Percentiles rank a stretch among this genome's conserved stretches.
Evolutionary conservation across 2,329 filamentous ascomycete species (phyloP).

Genomic region (Nemania sp.): DNA sequence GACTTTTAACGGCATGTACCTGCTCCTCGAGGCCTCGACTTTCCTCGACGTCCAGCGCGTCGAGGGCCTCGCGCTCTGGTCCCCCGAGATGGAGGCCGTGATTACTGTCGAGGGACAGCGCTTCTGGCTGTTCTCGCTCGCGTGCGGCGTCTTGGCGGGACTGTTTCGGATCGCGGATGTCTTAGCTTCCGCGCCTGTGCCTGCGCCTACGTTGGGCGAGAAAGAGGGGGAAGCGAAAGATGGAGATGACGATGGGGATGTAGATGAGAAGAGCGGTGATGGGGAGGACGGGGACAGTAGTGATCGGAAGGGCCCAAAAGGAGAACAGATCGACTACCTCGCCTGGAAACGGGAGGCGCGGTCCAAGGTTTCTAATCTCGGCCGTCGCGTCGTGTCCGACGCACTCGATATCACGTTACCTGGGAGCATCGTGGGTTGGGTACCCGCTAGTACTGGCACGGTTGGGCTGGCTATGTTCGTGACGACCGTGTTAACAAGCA

Average conservation of each 20-base stretch:
- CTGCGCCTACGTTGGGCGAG: constrained; percentile 48
- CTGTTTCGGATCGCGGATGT: constrained; percentile 57
- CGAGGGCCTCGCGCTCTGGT: constrained; percentile 64
- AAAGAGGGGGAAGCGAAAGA: constrained; percentile 23
- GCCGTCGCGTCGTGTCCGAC: constrained; percentile 66
- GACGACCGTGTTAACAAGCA: constrained; percentile 71
- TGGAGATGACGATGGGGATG: constrained; percentile 16
- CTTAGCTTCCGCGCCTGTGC: constrained; percentile 53
- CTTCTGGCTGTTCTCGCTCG: constrained; percentile 76
- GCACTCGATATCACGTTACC: constrained; percentile 73
- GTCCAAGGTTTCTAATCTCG: constrained; percentile 52
- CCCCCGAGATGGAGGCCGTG: constrained; percentile 58
- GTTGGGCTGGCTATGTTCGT: constrained; percentile 70
- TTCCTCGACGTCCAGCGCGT: constrained; percentile 65
- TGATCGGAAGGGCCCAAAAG: constrained; percentile 40
- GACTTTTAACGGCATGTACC: constrained; percentile 74
- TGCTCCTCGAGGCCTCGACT: constrained; percentile 72
- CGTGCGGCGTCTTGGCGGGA: constrained; percentile 61
- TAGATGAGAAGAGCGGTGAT: not conserved
- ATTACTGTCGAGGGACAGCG: constrained; percentile 72
- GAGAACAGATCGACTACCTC: constrained; percentile 51
- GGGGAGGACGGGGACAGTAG: not conserved
- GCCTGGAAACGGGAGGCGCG: constrained; percentile 49
- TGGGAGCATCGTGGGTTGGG: constrained; percentile 70
- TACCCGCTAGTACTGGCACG: constrained; percentile 61